Base-by-base conservation (phyloP, 139 green algal species). In the Asterochloris erici region DNA sequence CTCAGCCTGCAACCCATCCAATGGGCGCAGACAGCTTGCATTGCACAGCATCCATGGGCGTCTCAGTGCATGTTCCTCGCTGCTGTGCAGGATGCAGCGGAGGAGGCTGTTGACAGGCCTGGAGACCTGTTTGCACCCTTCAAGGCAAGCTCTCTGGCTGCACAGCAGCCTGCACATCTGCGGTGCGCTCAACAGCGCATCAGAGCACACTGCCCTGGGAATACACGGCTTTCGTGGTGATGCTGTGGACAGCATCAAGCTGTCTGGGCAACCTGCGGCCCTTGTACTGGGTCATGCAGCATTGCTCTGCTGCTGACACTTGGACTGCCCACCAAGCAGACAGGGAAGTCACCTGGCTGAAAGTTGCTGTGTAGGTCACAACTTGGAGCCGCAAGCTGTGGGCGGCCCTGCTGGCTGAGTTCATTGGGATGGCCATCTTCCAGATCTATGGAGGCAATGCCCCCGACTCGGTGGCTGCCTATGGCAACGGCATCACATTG, bases 401-500 rank as follows among this genome's bases (percentile, higher is more conserved):
- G 54, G 89, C 89, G 12, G 89, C 89, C 0, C 84, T 92, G 27
- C 66, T 86, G 15, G 89, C 89, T 10, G 89, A 92, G 81, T 90
- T 92, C n/a, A 14, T 91, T 21, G 87, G 87, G 66, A 79, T 90
- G 85, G 69, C 83, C 68, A 86, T 90, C n/a, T 90, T 90, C 64
- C 79, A 88, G 60, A 84, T 87, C 9, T 87, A 87, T 78, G 84
- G 84, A 27, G 84, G 84, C 28, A 84, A 74, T 54, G 83, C 83
- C 19, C 69, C 81, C 14, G 74, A 82, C 78, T 74, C 74, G 14
- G 84, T 87, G 23, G 85, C 86, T 60, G 88, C 88, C 27, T 84
- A 85, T 63, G 89, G 85, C 74, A 92, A 92, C 73, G 89, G 89
- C 60, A 85, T 92, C 61, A 85, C 87, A 12, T 84, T 92, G 24